These are phyloP conservation scores for Melocanna baccifera DNA, from an alignment of 176 grass and related monocot genomes.

Conservation along the genomic window DNA sequence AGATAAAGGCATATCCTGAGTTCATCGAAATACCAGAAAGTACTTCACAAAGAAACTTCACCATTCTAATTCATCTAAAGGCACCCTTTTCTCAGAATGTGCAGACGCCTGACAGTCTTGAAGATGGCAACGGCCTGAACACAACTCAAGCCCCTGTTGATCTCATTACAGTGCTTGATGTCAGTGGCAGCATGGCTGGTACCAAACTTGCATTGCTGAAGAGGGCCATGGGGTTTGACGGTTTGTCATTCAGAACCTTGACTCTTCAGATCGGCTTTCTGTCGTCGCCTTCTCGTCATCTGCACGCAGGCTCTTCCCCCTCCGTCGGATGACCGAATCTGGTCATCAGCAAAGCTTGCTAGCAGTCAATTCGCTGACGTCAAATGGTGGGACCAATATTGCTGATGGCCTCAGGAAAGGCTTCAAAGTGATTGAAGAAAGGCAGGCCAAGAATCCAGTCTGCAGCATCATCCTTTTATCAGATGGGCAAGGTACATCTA, in stretches of 20 bases:
- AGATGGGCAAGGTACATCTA: constrained; percentile 90
- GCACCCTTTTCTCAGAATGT: constrained; percentile 52
- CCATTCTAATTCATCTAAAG: constrained; percentile 81
- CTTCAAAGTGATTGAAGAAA: constrained; percentile 81
- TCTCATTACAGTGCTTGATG: constrained; percentile 93
- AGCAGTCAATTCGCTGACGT: constrained; percentile 71
- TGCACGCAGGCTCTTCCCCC: constrained; percentile 77
- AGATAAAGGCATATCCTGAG: constrained; percentile 79
- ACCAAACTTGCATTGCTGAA: constrained; percentile 91
- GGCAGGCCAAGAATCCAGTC: constrained; percentile 85
- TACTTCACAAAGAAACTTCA: constrained; percentile 63
- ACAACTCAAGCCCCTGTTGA: constrained; percentile 67
- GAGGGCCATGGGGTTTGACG: constrained; percentile 95
- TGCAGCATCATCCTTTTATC: constrained; percentile 93
- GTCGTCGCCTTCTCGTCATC: constrained; percentile 88
- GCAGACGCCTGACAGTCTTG: neutral
- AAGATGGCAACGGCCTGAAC: constrained; percentile 24
- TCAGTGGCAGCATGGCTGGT: constrained; percentile 93
- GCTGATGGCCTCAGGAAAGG: constrained; percentile 88
- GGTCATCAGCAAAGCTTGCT: constrained; percentile 67
- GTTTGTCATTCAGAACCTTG: constrained; percentile 95
- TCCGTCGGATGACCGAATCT: constrained; percentile 74
- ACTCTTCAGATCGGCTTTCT: constrained; percentile 71
- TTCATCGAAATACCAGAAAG: constrained; percentile 67
- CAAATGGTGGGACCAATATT: constrained; percentile 89